These are phyloP conservation scores for Mycena haematopus DNA, from an alignment of 768 basidiomycete species.

Conservation along the genomic window DNA sequence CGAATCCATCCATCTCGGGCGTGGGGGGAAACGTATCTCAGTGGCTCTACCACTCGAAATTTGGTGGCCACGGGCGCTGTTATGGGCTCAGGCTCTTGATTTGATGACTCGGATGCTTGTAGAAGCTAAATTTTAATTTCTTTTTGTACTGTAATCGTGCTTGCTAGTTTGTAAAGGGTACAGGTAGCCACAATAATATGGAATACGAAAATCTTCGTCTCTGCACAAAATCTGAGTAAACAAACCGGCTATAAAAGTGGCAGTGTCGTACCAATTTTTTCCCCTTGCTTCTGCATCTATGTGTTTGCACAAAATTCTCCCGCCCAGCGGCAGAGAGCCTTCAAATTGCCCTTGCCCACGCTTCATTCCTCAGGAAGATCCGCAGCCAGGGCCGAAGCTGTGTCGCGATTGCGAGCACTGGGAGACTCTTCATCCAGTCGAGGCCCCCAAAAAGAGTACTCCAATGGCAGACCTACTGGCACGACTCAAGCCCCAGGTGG, in stretches of 20 bases:
- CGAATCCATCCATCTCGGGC: conserved; percentile 11
- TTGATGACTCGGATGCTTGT: conserved; percentile 9
- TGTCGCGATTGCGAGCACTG: conserved; percentile 10
- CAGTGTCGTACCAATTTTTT: neutral
- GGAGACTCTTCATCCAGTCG: neutral
- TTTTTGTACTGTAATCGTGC: neutral
- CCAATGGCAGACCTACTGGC: neutral
- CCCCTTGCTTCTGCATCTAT: neutral
- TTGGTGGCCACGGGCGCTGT: conserved; percentile 6
- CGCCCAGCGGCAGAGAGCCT: no score
- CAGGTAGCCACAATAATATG: no score
- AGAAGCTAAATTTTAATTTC: conserved; percentile 7
- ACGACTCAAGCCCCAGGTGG: neutral
- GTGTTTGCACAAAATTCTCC: neutral
- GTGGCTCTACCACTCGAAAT: neutral
- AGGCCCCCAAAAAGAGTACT: no score
- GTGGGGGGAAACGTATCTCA: conserved; percentile 1
- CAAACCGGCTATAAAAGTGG: neutral
- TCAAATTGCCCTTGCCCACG: neutral
- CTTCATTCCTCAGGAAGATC: neutral
- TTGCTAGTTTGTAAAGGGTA: no score
- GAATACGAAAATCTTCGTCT: no score
- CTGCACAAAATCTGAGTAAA: neutral
- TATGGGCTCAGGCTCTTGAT: conserved; percentile 9
- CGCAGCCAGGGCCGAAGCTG: neutral